phyloP scores from a whole-genome alignment of 495 filamentous ascomycete genomes.

The Neurospora africana region DNA sequence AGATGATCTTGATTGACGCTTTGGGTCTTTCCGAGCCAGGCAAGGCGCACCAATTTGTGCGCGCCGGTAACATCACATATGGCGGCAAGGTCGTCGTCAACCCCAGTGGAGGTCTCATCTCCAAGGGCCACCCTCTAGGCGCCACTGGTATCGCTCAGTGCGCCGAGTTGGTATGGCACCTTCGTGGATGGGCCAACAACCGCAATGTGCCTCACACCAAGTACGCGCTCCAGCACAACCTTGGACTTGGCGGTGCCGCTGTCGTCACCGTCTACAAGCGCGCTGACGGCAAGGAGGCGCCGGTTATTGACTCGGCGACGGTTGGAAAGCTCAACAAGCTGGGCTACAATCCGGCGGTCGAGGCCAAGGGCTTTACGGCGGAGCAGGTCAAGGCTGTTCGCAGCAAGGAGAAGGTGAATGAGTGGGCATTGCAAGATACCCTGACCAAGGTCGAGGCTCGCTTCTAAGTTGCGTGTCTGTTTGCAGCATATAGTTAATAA shows the following conservation, averaged over 20 bases:
- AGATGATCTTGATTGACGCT: conserved; percentile 81
- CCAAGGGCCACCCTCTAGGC: conserved; percentile 91
- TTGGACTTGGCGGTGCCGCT: conserved; percentile 83
- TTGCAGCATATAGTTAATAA: not conserved
- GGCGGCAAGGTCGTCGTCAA: conserved; percentile 84
- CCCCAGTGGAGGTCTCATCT: conserved; percentile 87
- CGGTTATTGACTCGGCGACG: conserved; percentile 41
- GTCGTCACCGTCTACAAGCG: conserved; percentile 86
- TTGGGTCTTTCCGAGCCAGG: conserved; percentile 69
- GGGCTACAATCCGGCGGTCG: conserved; percentile 89
- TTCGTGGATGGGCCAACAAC: conserved; percentile 95
- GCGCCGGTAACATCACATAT: conserved; percentile 82
- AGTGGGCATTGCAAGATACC: conserved; percentile 66
- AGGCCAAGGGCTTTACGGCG: conserved; percentile 73
- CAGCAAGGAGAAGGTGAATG: conserved; percentile 56
- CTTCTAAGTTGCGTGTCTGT: conserved; percentile 18
- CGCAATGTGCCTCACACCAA: conserved; percentile 56
- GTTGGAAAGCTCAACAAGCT: conserved; percentile 55
- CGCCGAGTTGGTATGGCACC: conserved; percentile 91
- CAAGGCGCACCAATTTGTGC: conserved; percentile 88
- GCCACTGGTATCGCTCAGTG: conserved; percentile 92
- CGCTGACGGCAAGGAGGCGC: conserved; percentile 61
- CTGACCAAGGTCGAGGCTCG: conserved; percentile 53
- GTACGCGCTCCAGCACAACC: conserved; percentile 81
- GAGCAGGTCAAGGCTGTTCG: conserved; percentile 61